Conservation (phyloP, 805 yeast species). For the Clavispora fructus region DNA sequence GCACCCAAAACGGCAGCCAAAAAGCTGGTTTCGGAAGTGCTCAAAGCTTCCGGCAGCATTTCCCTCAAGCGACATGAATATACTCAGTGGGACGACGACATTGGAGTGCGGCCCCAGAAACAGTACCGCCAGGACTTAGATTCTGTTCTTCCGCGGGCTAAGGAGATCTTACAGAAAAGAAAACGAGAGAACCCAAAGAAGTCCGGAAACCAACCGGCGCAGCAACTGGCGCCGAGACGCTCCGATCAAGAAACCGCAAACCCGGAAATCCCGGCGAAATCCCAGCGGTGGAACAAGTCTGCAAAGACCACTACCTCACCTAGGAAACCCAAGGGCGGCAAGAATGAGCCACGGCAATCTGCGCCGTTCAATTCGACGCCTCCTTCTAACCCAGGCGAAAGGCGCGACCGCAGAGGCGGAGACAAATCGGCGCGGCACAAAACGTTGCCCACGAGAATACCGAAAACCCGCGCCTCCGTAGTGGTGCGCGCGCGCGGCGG, state of each 20-base stretch:
- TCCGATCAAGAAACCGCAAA: too few relatives aligned
- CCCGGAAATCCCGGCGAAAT: too few relatives aligned
- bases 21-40: constrained; percentile 1
- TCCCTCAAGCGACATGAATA: not conserved
- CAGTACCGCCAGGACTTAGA: not conserved
- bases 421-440: too few relatives aligned
- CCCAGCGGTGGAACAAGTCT: too few relatives aligned
- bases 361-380: too few relatives aligned
- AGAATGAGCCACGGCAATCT: too few relatives aligned
- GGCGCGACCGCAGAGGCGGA: not conserved
- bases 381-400: too few relatives aligned
- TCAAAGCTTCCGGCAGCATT: not conserved
- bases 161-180: not conserved
- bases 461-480: not conserved
- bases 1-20: not conserved
- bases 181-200: too few relatives aligned
- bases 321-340: not conserved
- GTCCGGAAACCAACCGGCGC: too few relatives aligned
- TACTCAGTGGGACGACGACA: not conserved
- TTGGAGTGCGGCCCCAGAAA: not conserved
- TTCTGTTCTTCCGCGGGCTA: not conserved
- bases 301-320: not conserved
- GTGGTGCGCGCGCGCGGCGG: not conserved
- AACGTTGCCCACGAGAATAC: too few relatives aligned
- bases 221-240: too few relatives aligned